Conservation (phyloP, 73 alveolate genomes). For the Effrenium voratum region DNA sequence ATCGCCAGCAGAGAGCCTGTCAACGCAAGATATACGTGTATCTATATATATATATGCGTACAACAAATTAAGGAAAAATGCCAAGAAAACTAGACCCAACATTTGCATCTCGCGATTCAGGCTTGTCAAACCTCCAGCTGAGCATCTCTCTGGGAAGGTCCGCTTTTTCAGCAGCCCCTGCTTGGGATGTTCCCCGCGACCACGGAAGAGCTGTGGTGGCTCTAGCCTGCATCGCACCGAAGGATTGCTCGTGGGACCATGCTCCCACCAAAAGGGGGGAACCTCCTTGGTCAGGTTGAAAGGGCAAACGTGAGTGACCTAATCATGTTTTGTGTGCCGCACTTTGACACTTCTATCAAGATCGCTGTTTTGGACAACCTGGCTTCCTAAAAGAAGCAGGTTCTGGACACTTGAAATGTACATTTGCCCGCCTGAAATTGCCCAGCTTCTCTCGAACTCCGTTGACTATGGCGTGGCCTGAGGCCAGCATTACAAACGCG, state of each 20-base stretch:
- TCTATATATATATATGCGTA: background rate
- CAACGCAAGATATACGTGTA: background rate
- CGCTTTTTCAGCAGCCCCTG: constrained; percentile 96
- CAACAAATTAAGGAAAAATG: background rate
- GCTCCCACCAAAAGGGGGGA: too few relatives aligned
- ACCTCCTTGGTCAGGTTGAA: too few relatives aligned
- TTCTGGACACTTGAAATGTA: too few relatives aligned
- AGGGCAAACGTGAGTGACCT: too few relatives aligned
- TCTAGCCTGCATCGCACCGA: constrained; percentile 96
- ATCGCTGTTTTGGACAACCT: background rate
- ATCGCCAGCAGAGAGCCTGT: too few relatives aligned
- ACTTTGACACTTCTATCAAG: background rate
- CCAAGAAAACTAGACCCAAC: background rate
- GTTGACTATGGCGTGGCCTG: constrained; percentile 72
- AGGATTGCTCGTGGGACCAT: too few relatives aligned
- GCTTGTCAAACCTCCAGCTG: background rate
- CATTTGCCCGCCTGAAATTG: constrained; percentile 36
- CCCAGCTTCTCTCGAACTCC: constrained; percentile 94
- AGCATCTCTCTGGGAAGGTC: constrained; percentile 65
- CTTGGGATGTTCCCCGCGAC: constrained; percentile 99
- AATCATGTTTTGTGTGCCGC: background rate
- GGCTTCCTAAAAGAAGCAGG: background rate
- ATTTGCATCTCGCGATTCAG: background rate
- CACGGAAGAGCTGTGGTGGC: constrained; percentile 99
- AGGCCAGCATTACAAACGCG: background rate